Conservation (phyloP, 768 basidiomycete genomes). For the Xerocomellus dryophilus region DNA sequence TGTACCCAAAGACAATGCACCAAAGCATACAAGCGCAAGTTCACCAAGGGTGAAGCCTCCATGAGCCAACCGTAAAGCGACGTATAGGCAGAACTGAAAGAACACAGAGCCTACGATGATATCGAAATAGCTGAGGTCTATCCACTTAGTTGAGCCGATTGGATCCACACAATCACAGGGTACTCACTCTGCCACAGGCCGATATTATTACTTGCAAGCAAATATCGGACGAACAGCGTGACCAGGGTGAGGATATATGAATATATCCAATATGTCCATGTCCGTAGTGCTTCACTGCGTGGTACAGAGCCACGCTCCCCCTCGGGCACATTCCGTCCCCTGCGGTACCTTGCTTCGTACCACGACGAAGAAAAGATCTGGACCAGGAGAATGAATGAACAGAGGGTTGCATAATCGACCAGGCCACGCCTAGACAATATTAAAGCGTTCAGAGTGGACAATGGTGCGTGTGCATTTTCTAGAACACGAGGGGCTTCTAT, state of each 20-base stretch:
- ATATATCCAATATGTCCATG: slow-evolving; percentile 65
- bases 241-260: slow-evolving; percentile 50
- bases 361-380: slow-evolving; percentile 80
- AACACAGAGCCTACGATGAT: slow-evolving; percentile 69
- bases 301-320: slow-evolving; percentile 76
- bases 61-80: slow-evolving; percentile 85
- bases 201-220: slow-evolving; percentile 40
- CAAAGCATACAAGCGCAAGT: slow-evolving; percentile 83
- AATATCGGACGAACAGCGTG: slow-evolving; percentile 48
- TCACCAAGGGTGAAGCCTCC: slow-evolving; percentile 96
- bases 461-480: slow-evolving; percentile 36
- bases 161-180: neutral
- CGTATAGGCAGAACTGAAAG: slow-evolving; percentile 90
- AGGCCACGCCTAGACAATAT: slow-evolving; percentile 70
- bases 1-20: slow-evolving; percentile 81
- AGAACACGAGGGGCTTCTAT: slow-evolving; percentile 71
- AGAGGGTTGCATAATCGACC: slow-evolving; percentile 76
- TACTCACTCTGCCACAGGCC: slow-evolving; percentile 72
- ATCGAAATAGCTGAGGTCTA: slow-evolving; percentile 80
- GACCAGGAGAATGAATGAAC: slow-evolving; percentile 72
- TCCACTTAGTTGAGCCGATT: slow-evolving; percentile 4
- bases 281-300: slow-evolving; percentile 62
- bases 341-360: slow-evolving; percentile 55
- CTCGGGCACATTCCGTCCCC: slow-evolving; percentile 45
- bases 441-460: slow-evolving; percentile 52